These are phyloP conservation scores for Fraxinus quadrangulata DNA, from an alignment of 257 asterid species.

Conservation along the genomic window DNA sequence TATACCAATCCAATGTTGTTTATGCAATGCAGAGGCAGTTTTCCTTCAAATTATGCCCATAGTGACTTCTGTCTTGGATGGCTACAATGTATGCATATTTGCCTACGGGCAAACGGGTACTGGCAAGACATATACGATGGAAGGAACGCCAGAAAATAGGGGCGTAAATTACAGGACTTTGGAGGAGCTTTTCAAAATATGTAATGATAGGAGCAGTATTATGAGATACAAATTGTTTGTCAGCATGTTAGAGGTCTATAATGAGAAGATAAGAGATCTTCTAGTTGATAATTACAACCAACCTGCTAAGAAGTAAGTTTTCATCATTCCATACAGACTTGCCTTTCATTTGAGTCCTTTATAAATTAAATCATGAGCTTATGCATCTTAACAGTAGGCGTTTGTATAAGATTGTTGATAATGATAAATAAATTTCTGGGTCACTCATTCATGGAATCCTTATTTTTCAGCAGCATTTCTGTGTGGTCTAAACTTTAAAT, in stretches of 20 bases:
- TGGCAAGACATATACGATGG: constrained; percentile 86
- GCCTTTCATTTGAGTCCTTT: constrained; percentile 10
- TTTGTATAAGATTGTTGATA: neutral
- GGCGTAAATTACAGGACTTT: constrained; percentile 93
- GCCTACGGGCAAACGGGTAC: constrained; percentile 96
- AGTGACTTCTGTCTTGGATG: constrained; percentile 93
- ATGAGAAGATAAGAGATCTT: constrained; percentile 94
- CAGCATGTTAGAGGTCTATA: constrained; percentile 97
- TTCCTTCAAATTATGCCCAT: constrained; percentile 76
- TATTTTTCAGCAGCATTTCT: neutral
- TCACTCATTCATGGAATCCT: neutral
- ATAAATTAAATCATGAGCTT: neutral
- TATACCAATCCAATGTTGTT: constrained; percentile 25
- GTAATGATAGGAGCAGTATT: constrained; percentile 62
- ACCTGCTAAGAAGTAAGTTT: constrained; percentile 81
- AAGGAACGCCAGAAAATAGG: constrained; percentile 87
- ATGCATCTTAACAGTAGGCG: neutral
- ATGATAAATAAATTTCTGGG: too few species aligned
- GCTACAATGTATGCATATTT: constrained; percentile 91
- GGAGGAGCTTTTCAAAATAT: constrained; percentile 74
- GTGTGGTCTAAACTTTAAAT: neutral
- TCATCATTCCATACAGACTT: constrained; percentile 17
- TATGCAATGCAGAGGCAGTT: constrained; percentile 61
- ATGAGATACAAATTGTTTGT: constrained; percentile 75
- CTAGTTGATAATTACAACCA: constrained; percentile 71